Base-by-base conservation (phyloP, 73 alveolate species). In the Paramecium primaurelia region DNA sequence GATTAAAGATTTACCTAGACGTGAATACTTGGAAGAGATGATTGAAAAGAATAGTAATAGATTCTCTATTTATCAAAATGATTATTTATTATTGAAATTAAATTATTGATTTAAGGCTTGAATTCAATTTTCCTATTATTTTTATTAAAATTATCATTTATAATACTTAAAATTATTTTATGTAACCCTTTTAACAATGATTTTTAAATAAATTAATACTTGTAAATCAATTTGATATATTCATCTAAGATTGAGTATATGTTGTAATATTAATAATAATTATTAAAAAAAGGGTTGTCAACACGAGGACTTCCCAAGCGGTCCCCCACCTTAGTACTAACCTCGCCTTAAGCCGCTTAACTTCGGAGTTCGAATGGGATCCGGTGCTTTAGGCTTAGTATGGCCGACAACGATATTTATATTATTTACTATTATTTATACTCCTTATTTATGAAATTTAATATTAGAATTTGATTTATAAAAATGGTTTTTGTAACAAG, bases 341-440 rank as follows among this genome's bases (percentile, higher is more conserved):
- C 99, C 99, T 86, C 95, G 98, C 99, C 99, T 98, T 97, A 98
- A 92, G 97, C 98, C 99, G 99, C 99, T 98, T 98, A 98, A 98
- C 99, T 98, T 98, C 99, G 98, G 99, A 98, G 99, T 97, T 98
- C 99, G 99, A 99, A 97, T 95, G 99, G 99, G 99, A 97, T 97
- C 99, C 97, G 99, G 99, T 97, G 99, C 99, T 83, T 96, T 97
- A 94, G 99, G 97, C 98, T 92, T 97, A 97, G 99, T 97, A 96
- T 97, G 99, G 98, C 98, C 99, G 99, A 97, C 96, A 97, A 97
- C 98, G 44, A 59, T 59, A 20, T 2, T 49, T 12, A 49, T 26
- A 49, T 12, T 12, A 9, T 12, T 0, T 49, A 0, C 18, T 3
- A 0, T 22, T 49, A 49, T 49, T 49, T 49, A 49, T 49, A 49